Evolutionary conservation across 352 stramenopile genomes (phyloP).

Genomic region (Albugo candida): DNA sequence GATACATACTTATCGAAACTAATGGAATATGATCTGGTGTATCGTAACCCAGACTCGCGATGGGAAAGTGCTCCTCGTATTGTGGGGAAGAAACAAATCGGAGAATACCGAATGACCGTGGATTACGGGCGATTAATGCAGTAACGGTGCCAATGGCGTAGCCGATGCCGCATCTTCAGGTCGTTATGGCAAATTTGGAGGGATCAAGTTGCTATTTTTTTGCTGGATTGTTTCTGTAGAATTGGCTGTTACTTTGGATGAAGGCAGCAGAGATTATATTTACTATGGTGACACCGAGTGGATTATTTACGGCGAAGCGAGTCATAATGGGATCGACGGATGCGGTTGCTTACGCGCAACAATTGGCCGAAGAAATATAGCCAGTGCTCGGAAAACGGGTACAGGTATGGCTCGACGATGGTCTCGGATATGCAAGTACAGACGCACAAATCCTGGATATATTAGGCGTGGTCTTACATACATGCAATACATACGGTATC

Average conservation of each 20-base stretch:
- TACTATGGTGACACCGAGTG: conserved; percentile 9
- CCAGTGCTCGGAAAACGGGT: no score
- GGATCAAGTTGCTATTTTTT: no score
- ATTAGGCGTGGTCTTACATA: no score
- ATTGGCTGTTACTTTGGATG: conserved; percentile 6
- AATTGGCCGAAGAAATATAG: not conserved
- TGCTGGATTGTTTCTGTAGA: no score
- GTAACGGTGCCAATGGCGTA: conserved; percentile 5
- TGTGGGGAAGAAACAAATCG: conserved; percentile 8
- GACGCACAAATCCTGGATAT: not conserved
- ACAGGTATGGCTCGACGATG: not conserved
- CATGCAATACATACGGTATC: no score
- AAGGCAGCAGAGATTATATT: conserved; percentile 3
- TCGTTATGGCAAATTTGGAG: no score
- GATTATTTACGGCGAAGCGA: conserved; percentile 4
- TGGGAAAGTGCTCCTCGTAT: no score
- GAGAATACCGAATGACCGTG: conserved; percentile 6
- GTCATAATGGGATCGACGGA: no score
- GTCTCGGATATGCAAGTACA: not conserved
- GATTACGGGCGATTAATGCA: conserved; percentile 4
- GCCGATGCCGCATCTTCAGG: no score
- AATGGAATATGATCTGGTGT: not conserved
- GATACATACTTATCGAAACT: conserved; percentile 2
- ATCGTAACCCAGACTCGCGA: no score
- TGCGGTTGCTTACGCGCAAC: conserved; percentile 4